phyloP scores from a whole-genome alignment of 306 rosid genomes.

The Prunus mira region DNA sequence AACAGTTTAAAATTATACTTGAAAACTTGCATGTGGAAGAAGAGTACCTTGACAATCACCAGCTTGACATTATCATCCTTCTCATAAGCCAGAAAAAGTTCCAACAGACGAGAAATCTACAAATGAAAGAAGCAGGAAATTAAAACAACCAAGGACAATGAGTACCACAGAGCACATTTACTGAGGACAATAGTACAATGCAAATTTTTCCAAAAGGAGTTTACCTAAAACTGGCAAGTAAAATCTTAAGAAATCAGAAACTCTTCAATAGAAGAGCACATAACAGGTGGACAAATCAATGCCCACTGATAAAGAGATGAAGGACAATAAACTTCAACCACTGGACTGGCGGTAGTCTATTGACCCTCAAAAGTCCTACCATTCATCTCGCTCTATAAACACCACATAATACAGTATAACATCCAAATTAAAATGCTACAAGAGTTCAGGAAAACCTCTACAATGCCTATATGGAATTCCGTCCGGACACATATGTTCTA shows the following conservation, averaged over 20 bases:
- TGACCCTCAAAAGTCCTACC: too few species aligned
- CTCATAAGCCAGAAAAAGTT: constrained; percentile 53
- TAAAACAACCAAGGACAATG: too few species aligned
- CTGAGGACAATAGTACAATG: background rate
- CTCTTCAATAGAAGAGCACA: background rate
- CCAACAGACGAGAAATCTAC: constrained; percentile 63
- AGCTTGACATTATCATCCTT: constrained; percentile 59
- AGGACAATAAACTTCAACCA: too few species aligned
- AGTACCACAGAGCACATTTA: background rate
- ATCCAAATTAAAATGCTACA: background rate
- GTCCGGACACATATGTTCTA: background rate
- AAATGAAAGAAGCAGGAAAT: constrained; percentile 8
- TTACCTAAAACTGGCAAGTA: background rate
- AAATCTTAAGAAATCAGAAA: background rate
- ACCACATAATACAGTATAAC: background rate
- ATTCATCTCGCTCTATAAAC: background rate
- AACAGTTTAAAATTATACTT: background rate
- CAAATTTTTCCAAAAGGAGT: too few species aligned
- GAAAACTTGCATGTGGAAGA: constrained; percentile 5
- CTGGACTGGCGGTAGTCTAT: too few species aligned
- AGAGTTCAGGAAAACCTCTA: too few species aligned
- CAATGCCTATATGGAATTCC: too few species aligned
- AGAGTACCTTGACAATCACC: constrained; percentile 65
- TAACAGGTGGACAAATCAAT: background rate
- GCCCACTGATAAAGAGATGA: too few species aligned